Percentiles rank a stretch among this genome's conserved stretches.
Evolutionary conservation across 352 stramenopile species (phyloP).

Genomic region (Phytophthora palmivora): DNA sequence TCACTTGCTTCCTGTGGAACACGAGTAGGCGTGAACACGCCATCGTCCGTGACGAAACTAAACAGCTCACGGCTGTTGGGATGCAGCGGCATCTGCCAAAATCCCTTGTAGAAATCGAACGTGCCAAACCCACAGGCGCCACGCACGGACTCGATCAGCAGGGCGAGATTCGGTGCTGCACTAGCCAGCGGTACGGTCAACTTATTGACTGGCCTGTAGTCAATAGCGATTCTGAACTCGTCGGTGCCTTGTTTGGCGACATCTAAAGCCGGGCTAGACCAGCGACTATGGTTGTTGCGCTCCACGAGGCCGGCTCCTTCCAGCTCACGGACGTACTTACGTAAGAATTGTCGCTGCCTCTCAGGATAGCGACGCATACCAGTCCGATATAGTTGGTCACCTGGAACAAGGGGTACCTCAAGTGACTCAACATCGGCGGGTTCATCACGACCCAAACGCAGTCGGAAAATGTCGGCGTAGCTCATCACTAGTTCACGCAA

Average conservation of each 20-base stretch:
- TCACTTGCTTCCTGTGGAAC: neutral
- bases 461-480: conserved; percentile 6
- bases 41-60: neutral
- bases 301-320: neutral
- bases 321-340: too few relatives aligned
- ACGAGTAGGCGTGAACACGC: neutral
- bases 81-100: conserved; percentile 16
- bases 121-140: conserved; percentile 2
- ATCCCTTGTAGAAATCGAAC: conserved; percentile 22
- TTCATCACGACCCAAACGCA: conserved; percentile 5
- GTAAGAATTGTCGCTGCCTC: neutral
- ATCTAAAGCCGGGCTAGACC: conserved; percentile 2
- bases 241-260: neutral
- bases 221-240: conserved; percentile 13
- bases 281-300: conserved; percentile 11
- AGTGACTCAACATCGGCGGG: too few relatives aligned
- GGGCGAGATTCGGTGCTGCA: conserved; percentile 2
- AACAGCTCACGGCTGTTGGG: neutral
- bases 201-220: conserved; percentile 12
- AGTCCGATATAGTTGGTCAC: conserved; percentile 9
- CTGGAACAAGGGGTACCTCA: neutral
- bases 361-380: conserved; percentile 13
- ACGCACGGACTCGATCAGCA: neutral
- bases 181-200: conserved; percentile 1
- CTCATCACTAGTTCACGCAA: neutral